phyloP scores from a whole-genome alignment of 2,329 filamentous ascomycete species.

The Ophiostoma piceae region DNA sequence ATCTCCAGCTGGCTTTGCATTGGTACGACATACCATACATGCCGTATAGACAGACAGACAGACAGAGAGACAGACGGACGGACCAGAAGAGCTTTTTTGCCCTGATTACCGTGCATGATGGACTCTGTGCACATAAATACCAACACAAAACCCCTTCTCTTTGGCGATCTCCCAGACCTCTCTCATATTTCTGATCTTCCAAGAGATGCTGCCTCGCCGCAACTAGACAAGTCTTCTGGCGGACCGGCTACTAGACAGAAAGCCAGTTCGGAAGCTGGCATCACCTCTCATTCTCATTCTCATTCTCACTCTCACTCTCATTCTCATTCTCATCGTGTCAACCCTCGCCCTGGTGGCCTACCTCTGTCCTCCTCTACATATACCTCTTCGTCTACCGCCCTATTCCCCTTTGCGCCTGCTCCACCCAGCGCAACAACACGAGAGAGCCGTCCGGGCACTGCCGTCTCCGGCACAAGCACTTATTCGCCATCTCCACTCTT shows the following conservation, averaged over 20 bases:
- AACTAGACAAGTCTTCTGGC: not conserved
- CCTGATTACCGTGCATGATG: slow-evolving; percentile 14
- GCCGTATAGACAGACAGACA: not conserved
- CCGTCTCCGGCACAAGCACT: not conserved
- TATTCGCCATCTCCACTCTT: slow-evolving; percentile 46
- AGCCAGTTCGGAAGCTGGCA: slow-evolving; percentile 22
- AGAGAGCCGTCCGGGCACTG: not conserved
- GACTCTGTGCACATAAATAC: slow-evolving; percentile 14
- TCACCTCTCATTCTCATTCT: slow-evolving; percentile 17
- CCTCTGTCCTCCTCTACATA: not conserved
- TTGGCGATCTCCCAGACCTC: slow-evolving; percentile 21
- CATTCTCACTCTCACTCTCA: not conserved
- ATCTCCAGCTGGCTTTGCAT: slow-evolving; percentile 21
- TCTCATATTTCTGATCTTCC: slow-evolving; percentile 18
- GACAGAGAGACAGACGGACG: not conserved
- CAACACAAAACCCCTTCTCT: slow-evolving; percentile 20
- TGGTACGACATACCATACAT: slow-evolving; percentile 26
- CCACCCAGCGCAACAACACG: not conserved
- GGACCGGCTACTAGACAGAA: slow-evolving; percentile 19
- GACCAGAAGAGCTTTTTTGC: not conserved
- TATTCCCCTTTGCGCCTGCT: not conserved
- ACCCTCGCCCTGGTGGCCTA: not conserved
- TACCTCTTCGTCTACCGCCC: not conserved
- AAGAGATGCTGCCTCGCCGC: not conserved
- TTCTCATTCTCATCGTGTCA: not conserved